These are phyloP conservation scores for Begonia masoniana DNA, from an alignment of 306 rosid species.

Conservation along the genomic window DNA sequence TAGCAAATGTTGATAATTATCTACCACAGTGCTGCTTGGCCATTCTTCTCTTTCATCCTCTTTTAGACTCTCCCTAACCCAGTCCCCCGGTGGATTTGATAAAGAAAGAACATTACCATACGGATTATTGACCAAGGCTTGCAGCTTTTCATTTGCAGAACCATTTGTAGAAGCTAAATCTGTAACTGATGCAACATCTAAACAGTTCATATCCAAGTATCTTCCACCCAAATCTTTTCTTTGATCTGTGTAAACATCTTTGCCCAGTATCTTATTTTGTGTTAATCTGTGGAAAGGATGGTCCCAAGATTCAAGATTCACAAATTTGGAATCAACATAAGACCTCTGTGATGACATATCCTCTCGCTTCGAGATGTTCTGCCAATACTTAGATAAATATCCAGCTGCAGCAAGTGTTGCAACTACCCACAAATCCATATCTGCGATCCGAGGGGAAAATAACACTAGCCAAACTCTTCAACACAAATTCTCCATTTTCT, in stretches of 20 bases:
- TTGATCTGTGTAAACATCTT: slow-evolving; percentile 3
- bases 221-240: slow-evolving; percentile 13
- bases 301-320: slow-evolving; percentile 3
- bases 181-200: background rate
- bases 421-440: slow-evolving; percentile 81
- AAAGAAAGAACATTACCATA: background rate
- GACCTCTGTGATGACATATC: slow-evolving; percentile 4
- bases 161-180: slow-evolving; percentile 3
- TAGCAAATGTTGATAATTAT: background rate
- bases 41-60: background rate
- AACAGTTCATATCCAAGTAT: slow-evolving; percentile 1
- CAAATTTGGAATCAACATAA: slow-evolving; percentile 6
- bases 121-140: slow-evolving; percentile 3
- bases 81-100: slow-evolving; percentile 1
- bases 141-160: background rate
- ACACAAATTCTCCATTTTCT: background rate
- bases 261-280: background rate
- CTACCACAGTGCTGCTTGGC: background rate
- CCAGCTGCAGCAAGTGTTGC: slow-evolving; percentile 73
- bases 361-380: slow-evolving; percentile 11
- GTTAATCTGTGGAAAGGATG: slow-evolving; percentile 1
- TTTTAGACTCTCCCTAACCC: background rate
- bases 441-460: slow-evolving; percentile 10
- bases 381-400: slow-evolving; percentile 61
- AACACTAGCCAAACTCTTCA: background rate